Base-by-base conservation (phyloP, 2,329 filamentous ascomycete species). In the Pseudogymnoascus sp. region DNA sequence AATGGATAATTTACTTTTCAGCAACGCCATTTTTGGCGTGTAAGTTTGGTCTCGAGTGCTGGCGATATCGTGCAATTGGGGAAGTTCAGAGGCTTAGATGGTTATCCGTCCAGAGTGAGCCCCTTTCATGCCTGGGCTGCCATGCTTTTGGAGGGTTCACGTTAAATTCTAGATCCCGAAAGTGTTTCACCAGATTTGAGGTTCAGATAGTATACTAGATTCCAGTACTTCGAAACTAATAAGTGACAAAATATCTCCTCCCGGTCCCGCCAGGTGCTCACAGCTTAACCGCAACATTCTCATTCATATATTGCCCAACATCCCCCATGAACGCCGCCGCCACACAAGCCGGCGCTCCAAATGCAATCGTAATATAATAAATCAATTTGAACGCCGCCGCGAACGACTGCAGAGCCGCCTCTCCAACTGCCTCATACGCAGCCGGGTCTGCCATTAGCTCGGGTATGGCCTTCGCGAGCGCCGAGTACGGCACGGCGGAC, bases 351-450 rank as follows among this genome's bases (percentile, higher is more conserved):
- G 79, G 65, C 0, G 66, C 75, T 0, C 81, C 82, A 67, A 83
- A 84, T 0, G 78, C 80, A 68, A 83, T 82, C 65, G 78, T 80
- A 12, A 77, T 76, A 70, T 79, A 78, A 66, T 83, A 84, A 1
- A 82, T 79, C 66, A 75, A 82, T 64, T 78, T 77, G 65, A 82
- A 83, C 42, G 75, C 75, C 42, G 77, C 67, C 5, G 49, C n/a
- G 28, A 56, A 56, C 5, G 49, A 34, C 49, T 56, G 28, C 5
- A 56, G 49, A 5, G 49, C 49, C 16, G 28, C 49, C 16, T 56
- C 49, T n/a, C 49, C 49, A 56, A 56, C 49, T 4, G 16, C 49
- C 28, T 56, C 11, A 14, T 56, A 56, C 3, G 49, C 49, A 9
- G 5, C 49, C 8, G 49, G 49, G 49, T 56, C 49, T 5, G 49